Conservation (phyloP, 129 eudicot genomes). For the Ambrosia trifida region DNA sequence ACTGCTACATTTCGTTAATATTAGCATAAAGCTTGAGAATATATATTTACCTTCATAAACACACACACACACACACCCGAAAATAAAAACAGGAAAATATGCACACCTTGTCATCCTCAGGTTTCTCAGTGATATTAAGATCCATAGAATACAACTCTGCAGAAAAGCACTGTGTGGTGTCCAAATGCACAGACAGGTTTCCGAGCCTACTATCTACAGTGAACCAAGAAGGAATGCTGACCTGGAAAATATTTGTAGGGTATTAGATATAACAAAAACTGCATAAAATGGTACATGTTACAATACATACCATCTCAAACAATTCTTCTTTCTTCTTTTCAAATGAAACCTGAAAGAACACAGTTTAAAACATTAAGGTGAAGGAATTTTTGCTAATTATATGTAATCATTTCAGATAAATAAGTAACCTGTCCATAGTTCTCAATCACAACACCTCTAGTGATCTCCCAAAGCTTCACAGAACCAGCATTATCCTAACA, state of each 20-base stretch:
- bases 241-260: constrained; percentile 48
- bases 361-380: constrained; percentile 5
- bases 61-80: neutral
- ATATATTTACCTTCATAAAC: neutral
- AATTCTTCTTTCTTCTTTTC: constrained; percentile 89
- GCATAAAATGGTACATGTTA: constrained; percentile 11
- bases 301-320: constrained; percentile 78
- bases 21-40: neutral
- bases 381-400: neutral
- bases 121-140: constrained; percentile 72
- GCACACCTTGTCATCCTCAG: constrained; percentile 96
- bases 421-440: constrained; percentile 79
- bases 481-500: constrained; percentile 86
- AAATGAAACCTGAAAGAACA: constrained; percentile 64
- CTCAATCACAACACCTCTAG: constrained; percentile 69
- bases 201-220: constrained; percentile 91
- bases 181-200: constrained; percentile 88
- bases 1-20: neutral
- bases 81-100: constrained; percentile 18
- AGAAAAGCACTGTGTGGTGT: constrained; percentile 93
- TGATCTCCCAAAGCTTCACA: constrained; percentile 96
- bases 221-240: constrained; percentile 99
- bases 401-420: constrained; percentile 5
- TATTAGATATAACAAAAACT: constrained; percentile 27
- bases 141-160: constrained; percentile 99